phyloP scores from a whole-genome alignment of 2,329 filamentous ascomycete species.

The Phaeosphaeriaceae sp. region DNA sequence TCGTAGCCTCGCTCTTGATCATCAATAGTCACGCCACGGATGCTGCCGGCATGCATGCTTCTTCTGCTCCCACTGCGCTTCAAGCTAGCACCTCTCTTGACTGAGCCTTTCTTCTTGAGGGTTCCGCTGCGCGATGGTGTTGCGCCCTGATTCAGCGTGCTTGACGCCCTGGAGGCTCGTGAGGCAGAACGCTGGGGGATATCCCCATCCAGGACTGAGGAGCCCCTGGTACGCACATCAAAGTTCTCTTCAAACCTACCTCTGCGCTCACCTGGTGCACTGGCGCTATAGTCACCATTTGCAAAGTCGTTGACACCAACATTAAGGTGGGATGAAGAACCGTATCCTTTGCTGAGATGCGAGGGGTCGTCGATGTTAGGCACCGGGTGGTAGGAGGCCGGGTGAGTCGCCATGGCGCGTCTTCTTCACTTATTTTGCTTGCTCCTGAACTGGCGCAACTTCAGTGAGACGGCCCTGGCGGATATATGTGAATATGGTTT shows the following conservation, averaged over 20 bases:
- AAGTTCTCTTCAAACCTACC: conserved; percentile 74
- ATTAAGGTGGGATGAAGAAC: conserved; percentile 31
- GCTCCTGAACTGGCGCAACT: conserved; percentile 5
- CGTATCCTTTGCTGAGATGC: conserved; percentile 46
- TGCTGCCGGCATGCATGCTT: conserved; percentile 84
- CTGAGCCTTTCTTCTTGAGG: conserved; percentile 84
- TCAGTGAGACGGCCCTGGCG: conserved; percentile 10
- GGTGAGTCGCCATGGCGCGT: conserved; percentile 33
- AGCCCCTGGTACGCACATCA: conserved; percentile 71
- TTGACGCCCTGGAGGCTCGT: conserved; percentile 48
- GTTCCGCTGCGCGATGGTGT: conserved; percentile 70
- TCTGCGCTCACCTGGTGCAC: conserved; percentile 35
- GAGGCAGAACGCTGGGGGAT: conserved; percentile 68
- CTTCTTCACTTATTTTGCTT: conserved; percentile 4
- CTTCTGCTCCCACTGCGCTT: conserved; percentile 80
- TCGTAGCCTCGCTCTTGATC: conserved; percentile 68
- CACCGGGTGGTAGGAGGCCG: conserved; percentile 46
- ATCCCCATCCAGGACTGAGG: conserved; percentile 65
- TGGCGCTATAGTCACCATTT: conserved; percentile 28
- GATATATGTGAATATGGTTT: conserved; percentile 9
- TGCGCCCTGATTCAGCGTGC: conserved; percentile 50
- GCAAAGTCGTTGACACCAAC: conserved; percentile 49
- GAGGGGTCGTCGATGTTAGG: conserved; percentile 44
- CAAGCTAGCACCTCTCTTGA: conserved; percentile 75
- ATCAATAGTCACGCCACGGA: conserved; percentile 78